These are phyloP conservation scores for Carpinus fangiana DNA, from an alignment of 306 rosid genomes.

Conservation along the genomic window DNA sequence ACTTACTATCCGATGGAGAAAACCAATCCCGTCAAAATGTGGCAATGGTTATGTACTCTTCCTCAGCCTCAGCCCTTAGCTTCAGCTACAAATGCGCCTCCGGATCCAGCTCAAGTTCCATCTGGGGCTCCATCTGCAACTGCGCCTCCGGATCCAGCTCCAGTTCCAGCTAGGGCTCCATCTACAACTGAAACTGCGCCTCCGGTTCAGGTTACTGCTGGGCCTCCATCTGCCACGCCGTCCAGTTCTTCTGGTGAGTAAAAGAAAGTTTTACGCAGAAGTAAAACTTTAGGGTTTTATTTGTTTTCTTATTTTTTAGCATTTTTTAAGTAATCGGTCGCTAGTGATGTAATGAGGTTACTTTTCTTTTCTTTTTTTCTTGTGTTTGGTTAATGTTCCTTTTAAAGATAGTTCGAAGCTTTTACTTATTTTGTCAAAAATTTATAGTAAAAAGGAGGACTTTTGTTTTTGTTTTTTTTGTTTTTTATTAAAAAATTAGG, in stretches of 20 bases:
- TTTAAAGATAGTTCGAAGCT: too few relatives aligned
- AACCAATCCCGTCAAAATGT: neutral
- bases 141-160: neutral
- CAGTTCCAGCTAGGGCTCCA: neutral
- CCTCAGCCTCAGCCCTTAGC: neutral
- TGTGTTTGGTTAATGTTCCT: neutral
- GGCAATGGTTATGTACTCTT: neutral
- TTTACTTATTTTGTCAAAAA: too few relatives aligned
- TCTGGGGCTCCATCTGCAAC: neutral
- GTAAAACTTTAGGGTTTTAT: neutral
- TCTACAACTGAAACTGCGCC: neutral
- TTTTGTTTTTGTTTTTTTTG: too few relatives aligned
- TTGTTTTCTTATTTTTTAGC: too few relatives aligned
- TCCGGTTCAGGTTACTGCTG: neutral
- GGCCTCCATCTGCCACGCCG: neutral
- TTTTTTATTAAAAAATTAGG: too few relatives aligned
- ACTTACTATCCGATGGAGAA: too few relatives aligned
- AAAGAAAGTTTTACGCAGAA: neutral
- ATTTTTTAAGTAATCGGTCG: neutral
- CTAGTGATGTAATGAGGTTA: neutral
- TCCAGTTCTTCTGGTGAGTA: neutral
- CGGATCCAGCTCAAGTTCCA: neutral
- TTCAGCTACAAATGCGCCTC: neutral
- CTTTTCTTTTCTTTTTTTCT: neutral
- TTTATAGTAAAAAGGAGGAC: too few relatives aligned